Percentiles rank a stretch among this genome's conserved stretches.
These are phyloP conservation scores for Rubia occidens DNA, from an alignment of 305 asterid species.

Conservation along the genomic window DNA sequence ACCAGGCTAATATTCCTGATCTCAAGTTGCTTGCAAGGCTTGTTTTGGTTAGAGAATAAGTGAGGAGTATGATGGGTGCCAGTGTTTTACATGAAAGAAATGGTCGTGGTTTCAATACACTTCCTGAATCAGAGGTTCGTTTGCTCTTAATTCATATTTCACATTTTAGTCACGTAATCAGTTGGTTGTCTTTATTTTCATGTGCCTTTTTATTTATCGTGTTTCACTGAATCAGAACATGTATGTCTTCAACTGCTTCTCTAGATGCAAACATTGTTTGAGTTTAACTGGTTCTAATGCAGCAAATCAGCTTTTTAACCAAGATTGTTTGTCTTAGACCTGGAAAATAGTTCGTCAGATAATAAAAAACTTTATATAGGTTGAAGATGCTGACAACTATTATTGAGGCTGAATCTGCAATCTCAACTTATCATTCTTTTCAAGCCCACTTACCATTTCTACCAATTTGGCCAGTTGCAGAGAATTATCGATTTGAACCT, in stretches of 20 bases:
- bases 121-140: slow-evolving; percentile 85
- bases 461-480: slow-evolving; percentile 92
- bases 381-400: neutral
- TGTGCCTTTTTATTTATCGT: too few species aligned
- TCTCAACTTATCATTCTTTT: slow-evolving; percentile 47
- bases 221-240: too few species aligned
- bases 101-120: slow-evolving; percentile 70
- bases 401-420: slow-evolving; percentile 54
- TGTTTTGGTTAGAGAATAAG: slow-evolving; percentile 92
- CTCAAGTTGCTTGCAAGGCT: slow-evolving; percentile 91
- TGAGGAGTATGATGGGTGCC: slow-evolving; percentile 95
- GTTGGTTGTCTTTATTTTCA: too few species aligned
- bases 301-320: too few species aligned
- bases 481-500: slow-evolving; percentile 96
- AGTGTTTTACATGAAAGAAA: slow-evolving; percentile 91
- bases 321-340: too few species aligned
- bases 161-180: neutral
- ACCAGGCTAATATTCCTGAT: slow-evolving; percentile 64
- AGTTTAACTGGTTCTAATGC: too few species aligned
- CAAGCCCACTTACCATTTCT: slow-evolving; percentile 32
- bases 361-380: too few species aligned
- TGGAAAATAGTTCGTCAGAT: too few species aligned
- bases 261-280: too few species aligned
- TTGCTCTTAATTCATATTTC: neutral
- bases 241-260: too few species aligned